Evolutionary conservation across 2,329 filamentous ascomycete genomes (phyloP), one percentile per base, ranked within the genome.

Genomic region (Nannizziopsis arthrosporioides): DNA sequence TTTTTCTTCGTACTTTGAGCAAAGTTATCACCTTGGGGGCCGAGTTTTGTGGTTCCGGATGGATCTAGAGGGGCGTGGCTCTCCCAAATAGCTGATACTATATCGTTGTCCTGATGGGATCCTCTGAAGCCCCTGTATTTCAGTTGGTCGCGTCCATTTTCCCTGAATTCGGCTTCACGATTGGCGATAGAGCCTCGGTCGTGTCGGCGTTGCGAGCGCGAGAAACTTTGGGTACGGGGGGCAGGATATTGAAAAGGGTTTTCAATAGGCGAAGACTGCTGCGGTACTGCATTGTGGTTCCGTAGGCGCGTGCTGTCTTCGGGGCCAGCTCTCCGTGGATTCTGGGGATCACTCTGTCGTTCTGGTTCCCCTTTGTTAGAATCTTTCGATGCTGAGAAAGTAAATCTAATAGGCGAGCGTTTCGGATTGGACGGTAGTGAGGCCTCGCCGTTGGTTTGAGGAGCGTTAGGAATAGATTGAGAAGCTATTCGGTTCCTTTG

Each of bases 401-500:
- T 44, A 22, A 30, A 44, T 27, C 17, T 19, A 2, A 12, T 8
- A 11, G 2, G 18, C 11, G 22, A 19, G 2, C 2, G 12, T 14
- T 9, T 27, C 19, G 14, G 14, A 9, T 12, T 19, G 34, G 32
- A 9, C 11, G 11, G 37, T 10, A 11, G 14, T 19, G 22, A 8
- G 17, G 30, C 32, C n/a, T 37, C 15, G 12, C 7, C 15, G 27
- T 7, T 17, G 9, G 17, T 1, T 12, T 14, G 42, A 3, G 34
- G 15, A 27, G 42, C 7, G 15, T 36, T 8, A 5, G 10, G 17
- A 5, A 10, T 3, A 2, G 9, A 12, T 17, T 42, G 40, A 39
- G 45, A 14, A 27, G 46, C 10, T 3, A 49, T 12, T 14, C 15
- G 6, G 10, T 51, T 35, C 50, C 52, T 49, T 47, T 51, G 50